A percentile compares a stretch with the other conserved stretches of the same genome.
These are phyloP conservation scores for Physaria fendleri DNA, from an alignment of 345 rosid species.

Conservation along the genomic window DNA sequence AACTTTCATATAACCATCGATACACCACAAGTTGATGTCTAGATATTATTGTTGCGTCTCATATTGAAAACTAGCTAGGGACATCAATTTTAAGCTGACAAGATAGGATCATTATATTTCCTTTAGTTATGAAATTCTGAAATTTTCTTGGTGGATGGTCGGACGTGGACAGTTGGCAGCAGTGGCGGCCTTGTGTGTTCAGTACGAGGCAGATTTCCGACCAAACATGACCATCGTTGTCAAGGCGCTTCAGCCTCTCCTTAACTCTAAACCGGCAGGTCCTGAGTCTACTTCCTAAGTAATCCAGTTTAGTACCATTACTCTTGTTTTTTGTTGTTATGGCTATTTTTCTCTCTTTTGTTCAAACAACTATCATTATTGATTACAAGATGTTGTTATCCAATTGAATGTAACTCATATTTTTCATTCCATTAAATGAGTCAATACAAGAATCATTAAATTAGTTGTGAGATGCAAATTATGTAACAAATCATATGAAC, in stretches of 20 bases:
- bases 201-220: constrained; percentile 91
- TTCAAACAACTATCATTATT: not conserved
- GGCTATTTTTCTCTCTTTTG: not conserved
- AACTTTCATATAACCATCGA: no score
- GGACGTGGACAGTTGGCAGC: constrained; percentile 88
- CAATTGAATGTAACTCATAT: constrained; percentile 15
- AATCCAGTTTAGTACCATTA: constrained; percentile 1
- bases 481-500: no score
- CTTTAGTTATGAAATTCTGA: constrained; percentile 1
- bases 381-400: constrained; percentile 16
- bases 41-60: no score
- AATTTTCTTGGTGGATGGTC: constrained; percentile 1
- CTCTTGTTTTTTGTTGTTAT: constrained; percentile 12
- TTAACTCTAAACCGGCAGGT: constrained; percentile 64
- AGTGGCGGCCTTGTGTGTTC: constrained; percentile 96
- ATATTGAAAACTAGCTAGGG: no score
- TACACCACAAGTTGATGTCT: no score
- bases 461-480: no score
- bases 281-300: constrained; percentile 39
- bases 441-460: no score
- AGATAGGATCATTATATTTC: not conserved
- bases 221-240: constrained; percentile 99
- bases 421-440: no score
- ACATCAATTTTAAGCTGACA: not conserved
- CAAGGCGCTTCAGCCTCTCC: constrained; percentile 95